These are phyloP conservation scores for Aspergillus flavus DNA, from an alignment of 2,329 filamentous ascomycete genomes.

Conservation along the genomic window DNA sequence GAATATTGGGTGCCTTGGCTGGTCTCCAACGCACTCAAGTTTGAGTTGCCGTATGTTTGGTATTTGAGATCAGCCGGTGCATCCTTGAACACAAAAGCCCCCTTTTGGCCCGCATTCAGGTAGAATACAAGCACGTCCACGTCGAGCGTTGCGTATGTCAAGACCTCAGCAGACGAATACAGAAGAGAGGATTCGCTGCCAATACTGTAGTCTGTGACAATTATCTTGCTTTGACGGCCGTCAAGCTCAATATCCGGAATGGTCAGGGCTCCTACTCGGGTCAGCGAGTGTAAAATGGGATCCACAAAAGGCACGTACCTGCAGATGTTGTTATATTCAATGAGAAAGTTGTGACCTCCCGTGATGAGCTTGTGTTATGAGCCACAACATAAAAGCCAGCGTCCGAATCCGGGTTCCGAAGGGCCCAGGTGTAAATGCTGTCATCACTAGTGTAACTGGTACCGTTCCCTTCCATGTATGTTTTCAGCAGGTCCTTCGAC, in stretches of 20 bases:
- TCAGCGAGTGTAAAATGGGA: background rate
- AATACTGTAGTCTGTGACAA: slow-evolving; percentile 57
- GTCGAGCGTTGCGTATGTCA: slow-evolving; percentile 48
- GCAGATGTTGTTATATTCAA: slow-evolving; percentile 52
- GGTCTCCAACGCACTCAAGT: slow-evolving; percentile 33
- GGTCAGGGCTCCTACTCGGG: slow-evolving; percentile 22
- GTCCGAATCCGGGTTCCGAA: slow-evolving; percentile 54
- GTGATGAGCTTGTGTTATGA: slow-evolving; percentile 51
- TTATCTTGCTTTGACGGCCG: slow-evolving; percentile 57
- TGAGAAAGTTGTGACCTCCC: slow-evolving; percentile 49
- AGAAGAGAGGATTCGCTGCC: slow-evolving; percentile 49
- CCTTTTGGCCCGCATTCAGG: slow-evolving; percentile 51
- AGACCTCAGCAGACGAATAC: slow-evolving; percentile 56
- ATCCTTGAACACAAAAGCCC: slow-evolving; percentile 54
- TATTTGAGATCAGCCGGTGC: slow-evolving; percentile 38
- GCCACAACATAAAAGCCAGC: slow-evolving; percentile 56
- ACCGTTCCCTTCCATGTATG: slow-evolving; percentile 58
- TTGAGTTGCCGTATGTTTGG: slow-evolving; percentile 44
- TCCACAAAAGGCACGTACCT: slow-evolving; percentile 41
- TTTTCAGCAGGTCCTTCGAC: slow-evolving; percentile 54
- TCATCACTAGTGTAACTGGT: slow-evolving; percentile 49
- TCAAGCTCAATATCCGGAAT: slow-evolving; percentile 52
- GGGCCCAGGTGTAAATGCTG: slow-evolving; percentile 54
- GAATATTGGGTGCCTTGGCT: slow-evolving; percentile 40
- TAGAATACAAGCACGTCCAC: slow-evolving; percentile 54